phyloP scores from a whole-genome alignment of 163 green algal species.

The Picocystis sp. region DNA sequence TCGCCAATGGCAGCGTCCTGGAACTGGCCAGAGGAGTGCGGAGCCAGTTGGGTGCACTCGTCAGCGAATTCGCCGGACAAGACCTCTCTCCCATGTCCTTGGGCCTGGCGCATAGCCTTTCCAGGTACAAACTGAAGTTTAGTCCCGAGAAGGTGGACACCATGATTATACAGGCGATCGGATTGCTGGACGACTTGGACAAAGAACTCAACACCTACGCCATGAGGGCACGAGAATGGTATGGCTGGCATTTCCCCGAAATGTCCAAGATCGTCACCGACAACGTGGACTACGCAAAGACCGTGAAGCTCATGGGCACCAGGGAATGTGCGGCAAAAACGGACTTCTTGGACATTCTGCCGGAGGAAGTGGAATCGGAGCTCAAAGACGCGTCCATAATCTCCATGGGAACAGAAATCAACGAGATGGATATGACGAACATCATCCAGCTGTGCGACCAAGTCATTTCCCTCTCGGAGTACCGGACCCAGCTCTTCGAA shows the following conservation, averaged over 20 bases:
- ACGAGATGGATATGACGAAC: conserved; percentile 72
- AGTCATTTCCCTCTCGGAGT: conserved; percentile 86
- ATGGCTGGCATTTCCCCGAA: conserved; percentile 44
- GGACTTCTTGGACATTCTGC: conserved; percentile 71
- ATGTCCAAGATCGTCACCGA: conserved; percentile 35
- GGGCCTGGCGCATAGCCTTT: conserved; percentile 87
- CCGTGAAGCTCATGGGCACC: conserved; percentile 70
- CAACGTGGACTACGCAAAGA: conserved; percentile 38
- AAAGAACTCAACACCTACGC: conserved; percentile 69
- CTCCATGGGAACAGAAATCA: conserved; percentile 97
- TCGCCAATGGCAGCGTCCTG: conserved; percentile 50
- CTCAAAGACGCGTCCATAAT: conserved; percentile 88
- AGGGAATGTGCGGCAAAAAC: conserved; percentile 51
- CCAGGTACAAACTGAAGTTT: conserved; percentile 99
- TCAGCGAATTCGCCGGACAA: conserved; percentile 49
- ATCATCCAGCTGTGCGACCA: conserved; percentile 79
- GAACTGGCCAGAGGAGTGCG: conserved; percentile 89
- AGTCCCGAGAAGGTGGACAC: conserved; percentile 97
- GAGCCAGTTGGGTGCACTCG: conserved; percentile 67
- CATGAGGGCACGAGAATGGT: conserved; percentile 43
- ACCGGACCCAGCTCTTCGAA: conserved; percentile 86
- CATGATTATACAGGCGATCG: conserved; percentile 91
- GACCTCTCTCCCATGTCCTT: conserved; percentile 85
- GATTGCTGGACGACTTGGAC: conserved; percentile 74
- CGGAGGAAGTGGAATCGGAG: conserved; percentile 77